These are phyloP conservation scores for Combretum micranthum DNA, from an alignment of 345 rosid genomes.

Conservation along the genomic window DNA sequence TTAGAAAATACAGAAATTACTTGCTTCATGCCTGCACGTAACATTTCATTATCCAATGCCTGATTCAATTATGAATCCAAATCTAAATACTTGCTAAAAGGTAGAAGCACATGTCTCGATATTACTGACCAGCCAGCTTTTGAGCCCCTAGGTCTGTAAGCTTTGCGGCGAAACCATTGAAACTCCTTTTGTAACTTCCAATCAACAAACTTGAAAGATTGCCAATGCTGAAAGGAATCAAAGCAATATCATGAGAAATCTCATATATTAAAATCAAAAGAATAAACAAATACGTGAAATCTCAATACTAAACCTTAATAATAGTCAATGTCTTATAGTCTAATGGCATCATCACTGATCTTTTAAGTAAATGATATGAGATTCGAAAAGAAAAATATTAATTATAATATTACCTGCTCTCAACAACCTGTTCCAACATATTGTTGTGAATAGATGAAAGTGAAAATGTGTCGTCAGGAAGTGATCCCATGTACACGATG, in stretches of 20 bases:
- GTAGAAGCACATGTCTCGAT: neutral
- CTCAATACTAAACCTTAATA: neutral
- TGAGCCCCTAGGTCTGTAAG: conserved; percentile 30
- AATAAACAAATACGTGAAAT: no score
- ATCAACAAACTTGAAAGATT: conserved; percentile 18
- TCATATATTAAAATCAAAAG: neutral
- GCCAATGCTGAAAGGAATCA: conserved; percentile 10
- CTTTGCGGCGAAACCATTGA: conserved; percentile 40
- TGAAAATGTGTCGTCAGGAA: conserved; percentile 11
- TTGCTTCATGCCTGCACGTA: conserved; percentile 20
- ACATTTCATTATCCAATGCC: neutral
- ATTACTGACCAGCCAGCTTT: conserved; percentile 27
- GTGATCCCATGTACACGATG: conserved; percentile 42
- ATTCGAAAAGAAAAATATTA: no score
- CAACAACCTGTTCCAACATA: conserved; percentile 16
- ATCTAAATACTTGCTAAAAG: no score
- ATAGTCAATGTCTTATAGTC: no score
- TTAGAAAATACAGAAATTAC: conserved; percentile 44
- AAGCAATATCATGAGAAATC: neutral
- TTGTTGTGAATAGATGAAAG: conserved; percentile 18
- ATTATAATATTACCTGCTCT: conserved; percentile 11
- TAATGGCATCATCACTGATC: no score
- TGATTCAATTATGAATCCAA: neutral
- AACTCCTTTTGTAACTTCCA: conserved; percentile 39
- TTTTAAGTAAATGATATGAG: no score